Base-by-base conservation (phyloP, 805 yeast genomes). In the Naumovozyma baii region DNA sequence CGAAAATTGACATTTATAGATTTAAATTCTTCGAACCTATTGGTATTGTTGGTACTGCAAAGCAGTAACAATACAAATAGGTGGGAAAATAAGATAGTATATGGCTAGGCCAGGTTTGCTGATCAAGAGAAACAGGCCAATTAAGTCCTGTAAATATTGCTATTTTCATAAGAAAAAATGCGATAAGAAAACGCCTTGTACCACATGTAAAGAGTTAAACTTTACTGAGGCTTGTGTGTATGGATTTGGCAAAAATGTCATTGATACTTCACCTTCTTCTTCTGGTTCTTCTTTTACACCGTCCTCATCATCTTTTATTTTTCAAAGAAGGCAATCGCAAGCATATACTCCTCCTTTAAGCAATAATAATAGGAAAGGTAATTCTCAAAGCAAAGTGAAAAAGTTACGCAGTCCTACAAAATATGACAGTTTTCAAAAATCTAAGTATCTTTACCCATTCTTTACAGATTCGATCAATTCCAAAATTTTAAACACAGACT, bases 141-240 rank as follows among this genome's bases (percentile, higher is more conserved):
- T 56, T 20, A 54, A 48, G 31, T 45, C 59, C 7, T 56, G 61
- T 36, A 38, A 40, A 25, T 51, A 49, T 34, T 56, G 61, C 33
- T 56, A 56, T 40, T 40, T 41, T 5, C 57, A 50, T 36, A 56
- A 56, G 44, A 38, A 55, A 25, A 49, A 48, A 38, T 56, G 60
- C 39, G 45, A 52, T 37, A 52, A 46, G 28, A 41, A 34, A 3
- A 26, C 19, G 4, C 60, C 61, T 1, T 56, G 61, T 34, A 41
- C 50, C 3, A 50, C 46, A 12, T 56, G 61, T 31, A 15, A 30
- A 3, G 15, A 39, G 7, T 26, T 41, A 13, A 39, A 39, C 4
- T 32, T 37, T 4, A 33, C 37, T 1, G 38, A 39, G 16, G 37
- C 43, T 12, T 56, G 61, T 34, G 22, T 42, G 4, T 56, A 56